Evolutionary conservation across 352 stramenopile genomes (phyloP).

Genomic region (Pythium coloratum): DNA sequence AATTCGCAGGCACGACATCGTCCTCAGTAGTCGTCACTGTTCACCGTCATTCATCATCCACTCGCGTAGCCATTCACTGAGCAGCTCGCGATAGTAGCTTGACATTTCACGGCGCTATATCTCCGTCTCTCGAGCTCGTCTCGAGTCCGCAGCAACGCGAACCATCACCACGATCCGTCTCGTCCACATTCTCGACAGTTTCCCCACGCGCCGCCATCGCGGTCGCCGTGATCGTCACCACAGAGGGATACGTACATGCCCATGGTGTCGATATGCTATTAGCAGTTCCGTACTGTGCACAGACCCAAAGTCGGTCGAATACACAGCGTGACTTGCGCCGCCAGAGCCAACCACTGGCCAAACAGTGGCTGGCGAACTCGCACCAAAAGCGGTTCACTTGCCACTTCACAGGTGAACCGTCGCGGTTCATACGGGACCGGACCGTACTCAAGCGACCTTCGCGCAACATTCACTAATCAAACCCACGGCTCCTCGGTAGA

Average conservation of each 20-base stretch:
- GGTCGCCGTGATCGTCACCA: background rate
- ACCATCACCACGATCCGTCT: background rate
- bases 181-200: background rate
- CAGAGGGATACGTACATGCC: constrained; percentile 68
- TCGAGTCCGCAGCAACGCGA: background rate
- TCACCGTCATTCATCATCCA: background rate
- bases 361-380: constrained; percentile 28
- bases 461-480: constrained; percentile 16
- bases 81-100: background rate
- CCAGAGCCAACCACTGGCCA: constrained; percentile 77
- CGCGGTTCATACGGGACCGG: constrained; percentile 18
- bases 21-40: background rate
- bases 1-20: no score
- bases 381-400: constrained; percentile 33
- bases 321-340: constrained; percentile 27
- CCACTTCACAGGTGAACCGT: constrained; percentile 31
- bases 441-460: constrained; percentile 35
- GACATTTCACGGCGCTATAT: background rate
- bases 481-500: background rate
- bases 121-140: background rate
- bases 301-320: constrained; percentile 5
- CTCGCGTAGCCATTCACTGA: constrained; percentile 5
- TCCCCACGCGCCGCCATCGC: background rate
- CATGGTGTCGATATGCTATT: constrained; percentile 64
- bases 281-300: constrained; percentile 85